Conservation (phyloP, 2,329 filamentous ascomycete genomes). For the Fusarium luffae region DNA sequence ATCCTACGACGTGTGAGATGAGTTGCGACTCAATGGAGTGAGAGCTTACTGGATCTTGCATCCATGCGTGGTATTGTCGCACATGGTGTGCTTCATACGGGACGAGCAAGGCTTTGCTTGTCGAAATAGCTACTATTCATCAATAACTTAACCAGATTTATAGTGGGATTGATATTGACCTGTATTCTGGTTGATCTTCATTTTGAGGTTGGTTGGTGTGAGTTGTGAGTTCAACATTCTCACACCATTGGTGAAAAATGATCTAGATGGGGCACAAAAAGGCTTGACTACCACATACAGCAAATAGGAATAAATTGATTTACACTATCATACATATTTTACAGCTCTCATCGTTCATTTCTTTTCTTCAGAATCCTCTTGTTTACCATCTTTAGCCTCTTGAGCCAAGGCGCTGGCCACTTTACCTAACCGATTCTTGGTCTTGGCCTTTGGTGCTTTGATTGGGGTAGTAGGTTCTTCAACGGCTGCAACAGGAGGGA, state of each 20-base stretch:
- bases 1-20: conserved; percentile 57
- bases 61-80: conserved; percentile 86
- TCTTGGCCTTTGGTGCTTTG: not conserved
- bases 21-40: not conserved
- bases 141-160: not conserved
- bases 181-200: conserved; percentile 59
- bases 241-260: conserved; percentile 25
- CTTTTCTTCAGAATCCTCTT: conserved; percentile 2
- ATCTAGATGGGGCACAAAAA: conserved; percentile 15
- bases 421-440: conserved; percentile 46
- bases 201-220: conserved; percentile 41
- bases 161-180: conserved; percentile 46
- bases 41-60: conserved; percentile 76
- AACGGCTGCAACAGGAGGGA: conserved; percentile 58
- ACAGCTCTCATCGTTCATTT: conserved; percentile 13
- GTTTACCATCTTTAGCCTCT: conserved; percentile 40
- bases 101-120: conserved; percentile 76
- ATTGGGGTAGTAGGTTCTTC: conserved; percentile 37
- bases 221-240: conserved; percentile 20
- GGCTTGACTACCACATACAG: not conserved
- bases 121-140: conserved; percentile 69
- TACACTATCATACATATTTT: conserved; percentile 35
- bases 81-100: conserved; percentile 89
- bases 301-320: not conserved
- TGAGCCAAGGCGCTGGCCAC: conserved; percentile 45